Base-by-base conservation (phyloP, 2,329 filamentous ascomycete species). In the Aspergillus novoparasiticus region DNA sequence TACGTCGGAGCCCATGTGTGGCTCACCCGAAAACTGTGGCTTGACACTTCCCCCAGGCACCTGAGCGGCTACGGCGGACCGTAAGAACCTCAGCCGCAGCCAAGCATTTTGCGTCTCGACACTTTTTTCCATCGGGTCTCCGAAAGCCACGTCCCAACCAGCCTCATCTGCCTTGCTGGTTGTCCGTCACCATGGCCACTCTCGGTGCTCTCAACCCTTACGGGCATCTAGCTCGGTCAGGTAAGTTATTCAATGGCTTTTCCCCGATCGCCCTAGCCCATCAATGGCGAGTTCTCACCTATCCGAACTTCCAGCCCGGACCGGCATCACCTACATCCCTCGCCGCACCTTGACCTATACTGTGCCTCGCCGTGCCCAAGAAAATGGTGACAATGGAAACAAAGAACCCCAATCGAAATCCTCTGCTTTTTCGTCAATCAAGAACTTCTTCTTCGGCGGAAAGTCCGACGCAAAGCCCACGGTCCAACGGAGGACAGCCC, bases 171-270 rank as follows among this genome's bases (percentile, higher is more conserved):
- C 16, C 48, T 51, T 61, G 61, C 57, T 64, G 62, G 34, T 57
- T 51, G 48, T 51, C 48, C 48, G 48, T 67, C 64, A 56, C 60
- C 64, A 79, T 78, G 77, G 77, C 77, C 70, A 74, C 76, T 71
- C 76, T 79, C 70, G 76, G 73, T 66, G 70, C 73, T 66, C 63
- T 77, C 53, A 71, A 75, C 68, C 73, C 73, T 23, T 78, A 75
- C 62, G 75, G 77, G 68, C 77, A 76, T 66, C 68, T 80, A 63
- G 63, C 76, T 66, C 76, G 76, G 65, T 69, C 77, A 65, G 75
- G 78, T 80, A 72, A 62, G 70, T 66, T n/a, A 32, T 9, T 10
- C 34, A 19, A 54, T 34, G 28, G 30, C 39, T n/a, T 19, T 34
- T 30, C 46, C 34, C 10, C 10, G 9, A 51, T 51, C 19, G 4